Evolutionary conservation across 2,329 filamentous ascomycete genomes (phyloP).

Genomic region (Microdochium paspali): DNA sequence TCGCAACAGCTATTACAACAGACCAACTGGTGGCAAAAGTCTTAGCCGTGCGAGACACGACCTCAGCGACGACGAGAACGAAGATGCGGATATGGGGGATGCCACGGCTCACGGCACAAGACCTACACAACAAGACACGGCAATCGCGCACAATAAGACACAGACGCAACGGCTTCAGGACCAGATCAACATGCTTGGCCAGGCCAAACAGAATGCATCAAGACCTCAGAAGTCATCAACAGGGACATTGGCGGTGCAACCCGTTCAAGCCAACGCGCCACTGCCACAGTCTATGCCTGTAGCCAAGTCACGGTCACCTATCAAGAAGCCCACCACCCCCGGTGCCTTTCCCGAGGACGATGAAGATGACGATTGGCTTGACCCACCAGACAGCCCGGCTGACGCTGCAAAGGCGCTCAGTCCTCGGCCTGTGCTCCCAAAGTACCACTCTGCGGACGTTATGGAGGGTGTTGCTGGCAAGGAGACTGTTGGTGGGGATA

Average conservation of each 20-base stretch:
- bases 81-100: conserved; percentile 44
- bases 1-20: conserved; percentile 65
- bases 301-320: conserved; percentile 26
- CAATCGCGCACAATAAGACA: conserved; percentile 66
- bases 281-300: conserved; percentile 22
- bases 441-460: conserved; percentile 51
- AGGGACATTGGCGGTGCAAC: conserved; percentile 23
- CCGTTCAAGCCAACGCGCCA: conserved; percentile 11
- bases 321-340: conserved; percentile 33
- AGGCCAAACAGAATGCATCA: conserved; percentile 39
- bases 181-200: conserved; percentile 69
- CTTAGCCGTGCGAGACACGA: conserved; percentile 42
- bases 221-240: conserved; percentile 39
- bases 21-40: conserved; percentile 66
- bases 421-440: conserved; percentile 43
- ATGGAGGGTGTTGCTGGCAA: conserved; percentile 47
- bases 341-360: conserved; percentile 52
- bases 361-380: conserved; percentile 56
- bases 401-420: conserved; percentile 25
- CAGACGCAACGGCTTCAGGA: conserved; percentile 92
- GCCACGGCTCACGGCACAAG: conserved; percentile 22
- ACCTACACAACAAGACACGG: conserved; percentile 29
- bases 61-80: conserved; percentile 26
- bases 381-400: conserved; percentile 33
- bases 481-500: conserved; percentile 34